These are phyloP conservation scores for Selenicereus undatus DNA, from an alignment of 148 eudicot genomes.

Conservation along the genomic window DNA sequence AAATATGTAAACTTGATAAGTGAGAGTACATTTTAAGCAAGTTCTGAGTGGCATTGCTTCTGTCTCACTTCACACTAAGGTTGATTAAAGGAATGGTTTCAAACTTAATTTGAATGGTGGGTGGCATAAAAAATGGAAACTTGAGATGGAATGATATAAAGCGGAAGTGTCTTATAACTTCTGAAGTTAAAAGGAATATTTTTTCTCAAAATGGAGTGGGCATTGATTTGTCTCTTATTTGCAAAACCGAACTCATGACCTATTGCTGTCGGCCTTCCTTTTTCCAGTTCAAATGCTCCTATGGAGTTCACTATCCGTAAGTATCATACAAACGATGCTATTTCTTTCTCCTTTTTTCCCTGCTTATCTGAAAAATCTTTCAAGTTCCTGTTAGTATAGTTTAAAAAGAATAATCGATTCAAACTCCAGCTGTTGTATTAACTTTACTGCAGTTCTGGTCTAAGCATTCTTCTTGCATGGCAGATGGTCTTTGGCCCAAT, in stretches of 20 bases:
- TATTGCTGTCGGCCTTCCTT: conserved; percentile 13
- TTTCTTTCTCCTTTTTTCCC: background rate
- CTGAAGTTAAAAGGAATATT: no score
- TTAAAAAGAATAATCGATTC: background rate
- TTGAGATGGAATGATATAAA: no score
- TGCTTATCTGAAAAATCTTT: background rate
- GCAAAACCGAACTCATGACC: conserved; percentile 12
- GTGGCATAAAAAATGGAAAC: no score
- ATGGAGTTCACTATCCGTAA: conserved; percentile 80
- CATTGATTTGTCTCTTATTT: background rate
- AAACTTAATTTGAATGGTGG: no score
- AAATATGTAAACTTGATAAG: no score
- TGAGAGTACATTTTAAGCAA: background rate
- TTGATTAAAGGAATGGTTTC: no score
- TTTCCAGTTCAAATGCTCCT: conserved; percentile 64
- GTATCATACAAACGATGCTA: conserved; percentile 23
- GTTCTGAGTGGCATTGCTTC: background rate
- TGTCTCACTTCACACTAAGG: no score
- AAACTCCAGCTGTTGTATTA: background rate
- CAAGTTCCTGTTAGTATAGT: background rate
- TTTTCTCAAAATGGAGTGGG: background rate
- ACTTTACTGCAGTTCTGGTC: background rate
- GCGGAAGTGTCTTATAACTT: no score
- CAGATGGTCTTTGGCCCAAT: conserved; percentile 97
- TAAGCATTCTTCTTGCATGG: background rate